Evolutionary conservation across 371 early-diverging fungal species (phyloP).

Genomic region (Apophysomyces trapeziformis): DNA sequence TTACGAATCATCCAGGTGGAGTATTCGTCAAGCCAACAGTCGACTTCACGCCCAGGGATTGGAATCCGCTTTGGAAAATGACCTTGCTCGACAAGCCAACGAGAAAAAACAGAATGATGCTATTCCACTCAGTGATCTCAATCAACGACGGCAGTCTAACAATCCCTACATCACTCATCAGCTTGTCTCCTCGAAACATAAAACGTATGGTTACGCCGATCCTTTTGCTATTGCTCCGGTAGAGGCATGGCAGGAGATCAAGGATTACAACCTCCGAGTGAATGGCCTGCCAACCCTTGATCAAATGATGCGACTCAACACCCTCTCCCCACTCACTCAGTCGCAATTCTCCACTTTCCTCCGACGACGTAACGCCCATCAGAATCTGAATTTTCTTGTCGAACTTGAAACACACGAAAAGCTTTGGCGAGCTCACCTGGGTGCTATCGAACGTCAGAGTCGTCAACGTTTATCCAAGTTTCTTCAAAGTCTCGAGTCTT

Average conservation of each 20-base stretch:
- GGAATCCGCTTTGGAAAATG: conserved; percentile 42
- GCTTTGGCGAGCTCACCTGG: conserved; percentile 47
- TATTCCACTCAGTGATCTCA: conserved; percentile 38
- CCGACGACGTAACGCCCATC: conserved; percentile 39
- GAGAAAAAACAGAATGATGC: conserved; percentile 27
- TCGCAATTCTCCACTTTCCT: conserved; percentile 46
- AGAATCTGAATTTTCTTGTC: conserved; percentile 48
- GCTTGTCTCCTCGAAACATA: conserved; percentile 26
- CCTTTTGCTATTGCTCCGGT: conserved; percentile 52
- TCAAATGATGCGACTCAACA: conserved; percentile 49
- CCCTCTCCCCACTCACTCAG: conserved; percentile 44
- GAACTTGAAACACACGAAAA: conserved; percentile 54
- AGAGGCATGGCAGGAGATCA: conserved; percentile 57
- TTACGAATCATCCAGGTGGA: conserved; percentile 32
- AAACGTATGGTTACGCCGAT: conserved; percentile 44
- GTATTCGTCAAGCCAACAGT: conserved; percentile 55
- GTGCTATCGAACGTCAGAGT: conserved; percentile 34
- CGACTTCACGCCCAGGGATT: conserved; percentile 36
- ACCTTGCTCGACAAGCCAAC: conserved; percentile 36
- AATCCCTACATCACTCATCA: conserved; percentile 36
- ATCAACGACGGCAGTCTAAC: conserved; percentile 22
- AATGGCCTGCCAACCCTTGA: conserved; percentile 57
- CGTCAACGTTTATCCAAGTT: conserved; percentile 43
- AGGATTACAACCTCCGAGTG: conserved; percentile 52
- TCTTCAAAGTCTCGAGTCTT: conserved; percentile 26